phyloP scores from a whole-genome alignment of 768 basidiomycete species.

The Tubosaeta sp. region DNA sequence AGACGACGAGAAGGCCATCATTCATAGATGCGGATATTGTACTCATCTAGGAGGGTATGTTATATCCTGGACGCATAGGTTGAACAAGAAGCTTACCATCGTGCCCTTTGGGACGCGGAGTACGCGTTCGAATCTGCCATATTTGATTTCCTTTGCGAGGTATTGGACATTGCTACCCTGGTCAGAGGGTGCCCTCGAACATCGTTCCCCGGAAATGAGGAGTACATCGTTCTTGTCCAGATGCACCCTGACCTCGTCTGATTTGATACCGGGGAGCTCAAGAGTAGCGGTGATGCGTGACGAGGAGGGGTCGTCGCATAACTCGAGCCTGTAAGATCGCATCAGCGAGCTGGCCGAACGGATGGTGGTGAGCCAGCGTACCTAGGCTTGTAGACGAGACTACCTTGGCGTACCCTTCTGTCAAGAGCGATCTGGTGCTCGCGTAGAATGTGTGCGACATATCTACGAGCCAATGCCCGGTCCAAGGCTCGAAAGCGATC shows the following conservation, averaged over 20 bases:
- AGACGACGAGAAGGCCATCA: conserved; percentile 37
- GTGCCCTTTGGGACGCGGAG: conserved; percentile 35
- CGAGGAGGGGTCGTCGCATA: conserved; percentile 35
- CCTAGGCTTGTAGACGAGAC: conserved; percentile 32
- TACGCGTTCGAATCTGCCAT: conserved; percentile 35
- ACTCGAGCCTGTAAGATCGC: conserved; percentile 30
- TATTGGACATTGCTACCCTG: conserved; percentile 20
- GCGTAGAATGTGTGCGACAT: conserved; percentile 21
- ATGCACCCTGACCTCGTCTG: conserved; percentile 32
- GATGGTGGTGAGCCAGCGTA: conserved; percentile 10
- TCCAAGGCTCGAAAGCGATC: conserved; percentile 30
- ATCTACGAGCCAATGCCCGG: conserved; percentile 29
- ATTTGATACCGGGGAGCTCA: conserved; percentile 38
- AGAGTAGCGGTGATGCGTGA: conserved; percentile 33
- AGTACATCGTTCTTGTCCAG: conserved; percentile 29
- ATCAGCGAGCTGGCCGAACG: conserved; percentile 11
- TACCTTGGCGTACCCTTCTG: conserved; percentile 22
- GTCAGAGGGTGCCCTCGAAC: conserved; percentile 10
- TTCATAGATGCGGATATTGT: conserved; percentile 38
- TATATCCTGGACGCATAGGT: background rate
- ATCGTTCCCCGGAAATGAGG: conserved; percentile 35
- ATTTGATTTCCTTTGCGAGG: conserved; percentile 36
- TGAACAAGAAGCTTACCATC: conserved; percentile 23
- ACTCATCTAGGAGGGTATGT: conserved; percentile 20
- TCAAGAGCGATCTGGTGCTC: conserved; percentile 17